Conservation (phyloP, 2,329 filamentous ascomycete species). For the Cercospora sp. region DNA sequence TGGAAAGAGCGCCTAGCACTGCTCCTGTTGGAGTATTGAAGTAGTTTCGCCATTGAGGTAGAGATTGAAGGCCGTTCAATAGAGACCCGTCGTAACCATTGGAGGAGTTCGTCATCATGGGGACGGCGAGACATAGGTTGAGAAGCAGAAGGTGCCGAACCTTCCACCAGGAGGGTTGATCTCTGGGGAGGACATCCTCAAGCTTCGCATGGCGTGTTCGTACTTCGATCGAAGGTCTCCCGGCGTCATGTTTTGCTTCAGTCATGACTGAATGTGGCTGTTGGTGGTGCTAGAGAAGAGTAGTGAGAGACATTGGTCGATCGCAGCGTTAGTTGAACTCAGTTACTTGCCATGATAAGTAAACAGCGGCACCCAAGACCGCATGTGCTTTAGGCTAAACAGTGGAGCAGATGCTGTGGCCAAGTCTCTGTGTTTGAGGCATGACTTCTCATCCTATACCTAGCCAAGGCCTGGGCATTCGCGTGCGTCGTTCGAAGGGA, state of each 20-base stretch:
- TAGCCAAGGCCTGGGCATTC: background rate
- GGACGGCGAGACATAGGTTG: slow-evolving; percentile 29
- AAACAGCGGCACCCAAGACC: background rate
- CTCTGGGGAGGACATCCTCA: background rate
- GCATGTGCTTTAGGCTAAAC: background rate
- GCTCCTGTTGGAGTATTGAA: slow-evolving; percentile 55
- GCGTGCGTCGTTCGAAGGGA: background rate
- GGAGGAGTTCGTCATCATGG: slow-evolving; percentile 38
- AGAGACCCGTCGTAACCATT: slow-evolving; percentile 50
- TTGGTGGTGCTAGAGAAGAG: no score
- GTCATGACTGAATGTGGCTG: background rate
- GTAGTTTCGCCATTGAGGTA: slow-evolving; percentile 57
- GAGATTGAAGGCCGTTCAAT: slow-evolving; percentile 59
- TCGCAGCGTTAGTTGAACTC: background rate
- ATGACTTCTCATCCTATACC: background rate
- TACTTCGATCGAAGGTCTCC: background rate
- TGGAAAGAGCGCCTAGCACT: slow-evolving; percentile 50
- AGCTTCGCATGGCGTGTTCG: background rate
- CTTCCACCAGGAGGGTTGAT: background rate
- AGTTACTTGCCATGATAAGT: background rate
- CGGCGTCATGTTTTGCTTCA: background rate
- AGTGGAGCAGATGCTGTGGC: background rate
- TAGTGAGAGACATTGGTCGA: background rate
- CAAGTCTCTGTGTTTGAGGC: background rate
- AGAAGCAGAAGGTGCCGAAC: slow-evolving; percentile 20